These are phyloP conservation scores for Trypanosoma cruzi DNA, from an alignment of 208 protist species.

Conservation along the genomic window DNA sequence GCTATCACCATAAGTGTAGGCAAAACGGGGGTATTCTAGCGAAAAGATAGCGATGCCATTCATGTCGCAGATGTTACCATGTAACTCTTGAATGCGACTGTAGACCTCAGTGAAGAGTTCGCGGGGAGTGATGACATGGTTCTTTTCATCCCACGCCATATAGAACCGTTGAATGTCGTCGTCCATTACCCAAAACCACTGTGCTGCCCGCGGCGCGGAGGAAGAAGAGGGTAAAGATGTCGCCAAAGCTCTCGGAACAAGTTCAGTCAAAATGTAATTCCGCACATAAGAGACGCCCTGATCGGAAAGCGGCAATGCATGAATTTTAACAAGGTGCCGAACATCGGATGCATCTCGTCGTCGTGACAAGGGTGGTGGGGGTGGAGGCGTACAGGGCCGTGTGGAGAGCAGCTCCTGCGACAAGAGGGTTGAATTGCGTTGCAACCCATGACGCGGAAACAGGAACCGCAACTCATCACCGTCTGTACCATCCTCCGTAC, in stretches of 20 bases:
- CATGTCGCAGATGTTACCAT: constrained; percentile 22
- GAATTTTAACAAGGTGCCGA: constrained; percentile 56
- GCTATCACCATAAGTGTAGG: constrained; percentile 44
- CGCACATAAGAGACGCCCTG: constrained; percentile 84
- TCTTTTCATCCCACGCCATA: constrained; percentile 36
- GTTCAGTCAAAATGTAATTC: constrained; percentile 84
- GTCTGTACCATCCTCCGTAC: neutral
- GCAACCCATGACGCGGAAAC: neutral
- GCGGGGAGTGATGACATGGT: constrained; percentile 51
- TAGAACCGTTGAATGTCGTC: constrained; percentile 86
- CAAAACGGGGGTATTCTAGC: constrained; percentile 83
- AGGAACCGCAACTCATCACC: neutral
- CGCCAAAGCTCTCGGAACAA: constrained; percentile 57
- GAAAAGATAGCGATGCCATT: constrained; percentile 62
- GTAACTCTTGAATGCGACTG: constrained; percentile 28
- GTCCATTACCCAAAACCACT: constrained; percentile 86
- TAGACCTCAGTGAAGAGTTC: constrained; percentile 62
- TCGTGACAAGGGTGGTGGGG: neutral
- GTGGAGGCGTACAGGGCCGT: neutral
- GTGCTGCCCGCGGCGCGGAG: neutral
- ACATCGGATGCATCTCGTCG: constrained; percentile 25
- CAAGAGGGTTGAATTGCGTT: neutral
- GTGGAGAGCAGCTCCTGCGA: neutral
- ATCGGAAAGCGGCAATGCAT: constrained; percentile 59
- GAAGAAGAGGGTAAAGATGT: neutral